phyloP scores from a whole-genome alignment of 371 early-diverging fungal species.

The Rhizomucor miehei region DNA sequence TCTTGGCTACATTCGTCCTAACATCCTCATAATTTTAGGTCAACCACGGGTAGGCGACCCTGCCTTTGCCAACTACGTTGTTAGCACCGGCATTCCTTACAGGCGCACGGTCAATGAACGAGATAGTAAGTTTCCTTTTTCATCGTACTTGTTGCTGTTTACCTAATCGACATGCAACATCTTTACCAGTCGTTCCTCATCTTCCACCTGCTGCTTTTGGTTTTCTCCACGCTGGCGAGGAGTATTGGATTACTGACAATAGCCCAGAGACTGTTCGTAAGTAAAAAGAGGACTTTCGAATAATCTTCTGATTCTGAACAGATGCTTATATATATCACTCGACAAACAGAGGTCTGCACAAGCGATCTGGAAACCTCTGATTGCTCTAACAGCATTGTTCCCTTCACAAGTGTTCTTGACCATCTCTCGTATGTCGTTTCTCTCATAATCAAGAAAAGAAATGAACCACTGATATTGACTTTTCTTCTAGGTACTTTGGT shows the following conservation, averaged over 20 bases:
- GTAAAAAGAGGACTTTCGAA: too few relatives aligned
- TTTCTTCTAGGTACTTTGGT: constrained; percentile 9
- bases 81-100: constrained; percentile 10
- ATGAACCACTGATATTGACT: not conserved
- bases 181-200: constrained; percentile 7
- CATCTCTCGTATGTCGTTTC: constrained; percentile 10
- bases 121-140: constrained; percentile 12
- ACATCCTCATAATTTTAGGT: constrained; percentile 11
- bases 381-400: constrained; percentile 18
- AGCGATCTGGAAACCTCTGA: constrained; percentile 8
- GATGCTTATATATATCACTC: too few relatives aligned
- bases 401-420: constrained; percentile 13
- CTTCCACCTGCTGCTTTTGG: constrained; percentile 10
- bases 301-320: too few relatives aligned
- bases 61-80: constrained; percentile 19
- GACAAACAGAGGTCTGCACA: constrained; percentile 16
- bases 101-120: constrained; percentile 17
- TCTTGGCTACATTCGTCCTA: too few relatives aligned
- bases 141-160: not conserved
- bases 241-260: constrained; percentile 14
- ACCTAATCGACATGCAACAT: not conserved
- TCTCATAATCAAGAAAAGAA: not conserved
- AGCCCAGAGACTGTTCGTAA: constrained; percentile 1
- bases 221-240: constrained; percentile 20
- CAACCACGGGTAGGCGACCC: constrained; percentile 19